phyloP scores from a whole-genome alignment of 1,284 basidiomycete genomes.

The Earliella scabrosa region DNA sequence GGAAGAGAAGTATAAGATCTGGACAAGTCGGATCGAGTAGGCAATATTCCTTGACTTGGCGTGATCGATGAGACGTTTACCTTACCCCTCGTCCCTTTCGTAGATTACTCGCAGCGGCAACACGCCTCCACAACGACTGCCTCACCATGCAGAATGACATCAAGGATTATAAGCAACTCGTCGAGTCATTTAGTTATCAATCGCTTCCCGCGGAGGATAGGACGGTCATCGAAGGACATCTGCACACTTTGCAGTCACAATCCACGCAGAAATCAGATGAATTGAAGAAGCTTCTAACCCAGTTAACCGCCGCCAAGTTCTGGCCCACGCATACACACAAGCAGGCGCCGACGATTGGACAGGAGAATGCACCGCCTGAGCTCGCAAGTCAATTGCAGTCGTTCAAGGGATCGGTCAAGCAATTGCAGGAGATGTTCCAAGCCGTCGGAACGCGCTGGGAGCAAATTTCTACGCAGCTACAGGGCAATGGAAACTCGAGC shows the following conservation, averaged over 20 bases:
- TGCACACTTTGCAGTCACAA: conserved; percentile 17
- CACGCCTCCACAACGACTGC: conserved; percentile 15
- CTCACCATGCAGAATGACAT: conserved; percentile 23
- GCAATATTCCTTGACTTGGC: background rate
- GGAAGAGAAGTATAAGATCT: conserved; percentile 21
- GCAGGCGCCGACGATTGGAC: background rate
- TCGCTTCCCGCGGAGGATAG: conserved; percentile 16
- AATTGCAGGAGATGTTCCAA: conserved; percentile 16
- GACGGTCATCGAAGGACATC: conserved; percentile 18
- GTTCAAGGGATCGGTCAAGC: conserved; percentile 12
- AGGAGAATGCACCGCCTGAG: conserved; percentile 7
- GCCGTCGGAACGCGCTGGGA: conserved; percentile 18
- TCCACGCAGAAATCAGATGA: conserved; percentile 18
- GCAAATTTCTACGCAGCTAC: conserved; percentile 11
- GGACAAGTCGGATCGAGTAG: conserved; percentile 25
- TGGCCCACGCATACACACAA: conserved; percentile 18
- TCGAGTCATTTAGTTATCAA: conserved; percentile 25
- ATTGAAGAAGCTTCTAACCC: conserved; percentile 13
- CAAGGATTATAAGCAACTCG: conserved; percentile 21
- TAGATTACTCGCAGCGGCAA: conserved; percentile 19
- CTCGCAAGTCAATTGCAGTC: conserved; percentile 10
- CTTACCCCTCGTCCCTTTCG: background rate
- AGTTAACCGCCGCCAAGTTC: conserved; percentile 15
- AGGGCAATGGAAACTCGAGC: conserved; percentile 9
- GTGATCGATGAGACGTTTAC: too few relatives aligned